Percentiles rank a stretch among this genome's conserved stretches.
These are phyloP conservation scores for Aspergillus brunneoviolaceus DNA, from an alignment of 2,329 filamentous ascomycete species.

Conservation along the genomic window DNA sequence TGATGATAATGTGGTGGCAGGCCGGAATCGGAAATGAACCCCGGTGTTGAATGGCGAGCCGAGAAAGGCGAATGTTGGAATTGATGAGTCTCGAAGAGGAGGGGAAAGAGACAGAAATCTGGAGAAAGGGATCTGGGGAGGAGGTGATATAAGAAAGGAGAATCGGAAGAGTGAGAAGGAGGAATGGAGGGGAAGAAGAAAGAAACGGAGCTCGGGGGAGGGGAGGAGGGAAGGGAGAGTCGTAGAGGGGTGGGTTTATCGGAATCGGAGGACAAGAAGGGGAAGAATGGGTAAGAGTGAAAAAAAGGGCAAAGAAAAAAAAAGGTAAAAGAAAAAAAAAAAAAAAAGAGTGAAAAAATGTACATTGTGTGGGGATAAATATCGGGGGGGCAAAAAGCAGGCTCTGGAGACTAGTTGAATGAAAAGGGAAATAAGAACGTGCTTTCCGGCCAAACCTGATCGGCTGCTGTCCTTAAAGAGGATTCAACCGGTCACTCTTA, in stretches of 20 bases:
- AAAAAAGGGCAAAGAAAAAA: slow-evolving; percentile 17
- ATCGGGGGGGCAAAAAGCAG: slow-evolving; percentile 23
- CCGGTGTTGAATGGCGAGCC: slow-evolving; percentile 7
- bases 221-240: slow-evolving; percentile 22
- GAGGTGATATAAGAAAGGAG: slow-evolving; percentile 30
- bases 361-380: slow-evolving; percentile 35
- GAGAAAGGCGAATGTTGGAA: slow-evolving; percentile 16
- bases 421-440: slow-evolving; percentile 24
- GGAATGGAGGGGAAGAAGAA: slow-evolving; percentile 27
- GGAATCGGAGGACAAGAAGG: slow-evolving; percentile 26
- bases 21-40: slow-evolving; percentile 9
- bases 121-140: slow-evolving; percentile 29
- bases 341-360: slow-evolving; percentile 20
- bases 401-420: background rate
- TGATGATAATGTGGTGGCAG: slow-evolving; percentile 3
- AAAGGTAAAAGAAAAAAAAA: slow-evolving; percentile 16
- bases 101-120: slow-evolving; percentile 23
- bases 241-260: slow-evolving; percentile 25
- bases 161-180: slow-evolving; percentile 19
- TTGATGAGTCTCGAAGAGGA: slow-evolving; percentile 18
- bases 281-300: background rate
- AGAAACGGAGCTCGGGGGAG: slow-evolving; percentile 27
- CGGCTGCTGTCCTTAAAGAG: slow-evolving; percentile 22
- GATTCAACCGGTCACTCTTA: slow-evolving; percentile 19
- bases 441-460: slow-evolving; percentile 20